phyloP scores from a whole-genome alignment of 441 rosid species.

The Adansonia gregorii region DNA sequence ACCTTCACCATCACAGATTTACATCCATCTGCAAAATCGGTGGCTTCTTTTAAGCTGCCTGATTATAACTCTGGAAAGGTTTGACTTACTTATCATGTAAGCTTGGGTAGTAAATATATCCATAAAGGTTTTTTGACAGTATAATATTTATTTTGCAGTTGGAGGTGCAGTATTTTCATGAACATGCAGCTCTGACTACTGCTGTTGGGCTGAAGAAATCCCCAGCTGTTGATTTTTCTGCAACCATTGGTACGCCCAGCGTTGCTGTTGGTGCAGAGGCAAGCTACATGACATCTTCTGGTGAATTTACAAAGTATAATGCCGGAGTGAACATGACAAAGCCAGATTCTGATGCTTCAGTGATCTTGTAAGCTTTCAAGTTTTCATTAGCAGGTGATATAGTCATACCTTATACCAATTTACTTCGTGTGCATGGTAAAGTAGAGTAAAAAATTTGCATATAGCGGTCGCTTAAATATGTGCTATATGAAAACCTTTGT shows the following conservation, averaged over 20 bases:
- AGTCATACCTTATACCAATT: background rate
- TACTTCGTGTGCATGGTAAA: background rate
- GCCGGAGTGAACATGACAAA: constrained; percentile 50
- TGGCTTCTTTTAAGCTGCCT: constrained; percentile 48
- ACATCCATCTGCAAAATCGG: constrained; percentile 41
- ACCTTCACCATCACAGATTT: constrained; percentile 39
- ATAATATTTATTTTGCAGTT: constrained; percentile 32
- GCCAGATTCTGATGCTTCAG: constrained; percentile 42
- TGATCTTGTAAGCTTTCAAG: constrained; percentile 43
- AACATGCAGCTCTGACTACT: constrained; percentile 47
- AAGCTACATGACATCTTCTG: constrained; percentile 41
- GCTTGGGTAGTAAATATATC: background rate
- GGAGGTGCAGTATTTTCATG: constrained; percentile 49
- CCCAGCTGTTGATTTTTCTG: constrained; percentile 53
- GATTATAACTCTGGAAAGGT: constrained; percentile 54
- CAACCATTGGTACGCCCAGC: constrained; percentile 52
- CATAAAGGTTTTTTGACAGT: constrained; percentile 15
- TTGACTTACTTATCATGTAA: constrained; percentile 1
- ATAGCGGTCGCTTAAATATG: background rate
- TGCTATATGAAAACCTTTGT: background rate
- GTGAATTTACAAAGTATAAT: constrained; percentile 45
- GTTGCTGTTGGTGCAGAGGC: constrained; percentile 59
- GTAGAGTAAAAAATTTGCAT: background rate
- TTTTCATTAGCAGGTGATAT: background rate
- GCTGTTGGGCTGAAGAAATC: constrained; percentile 44